Conservation (phyloP, 306 rosid genomes). For the Aeschynomene evenia region DNA sequence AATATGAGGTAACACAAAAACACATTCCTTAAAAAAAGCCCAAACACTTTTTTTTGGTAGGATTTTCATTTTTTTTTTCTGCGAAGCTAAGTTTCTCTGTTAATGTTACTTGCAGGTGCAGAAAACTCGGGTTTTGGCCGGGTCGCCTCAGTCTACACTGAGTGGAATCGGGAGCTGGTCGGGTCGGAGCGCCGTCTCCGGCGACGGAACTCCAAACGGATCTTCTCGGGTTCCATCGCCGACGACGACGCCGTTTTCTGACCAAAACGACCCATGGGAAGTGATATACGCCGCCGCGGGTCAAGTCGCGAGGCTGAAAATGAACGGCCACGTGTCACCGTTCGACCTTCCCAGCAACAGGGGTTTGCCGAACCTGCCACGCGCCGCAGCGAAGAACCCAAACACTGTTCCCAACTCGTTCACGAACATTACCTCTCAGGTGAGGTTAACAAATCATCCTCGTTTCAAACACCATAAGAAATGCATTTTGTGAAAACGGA, state of each 20-base stretch:
- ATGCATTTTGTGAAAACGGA: neutral
- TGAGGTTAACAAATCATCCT: neutral
- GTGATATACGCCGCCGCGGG: slow-evolving; percentile 71
- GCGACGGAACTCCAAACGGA: slow-evolving; percentile 69
- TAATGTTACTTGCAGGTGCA: neutral
- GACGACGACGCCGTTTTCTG: slow-evolving; percentile 54
- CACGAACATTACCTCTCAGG: slow-evolving; percentile 40
- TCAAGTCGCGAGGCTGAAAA: slow-evolving; percentile 72
- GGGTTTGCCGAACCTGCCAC: slow-evolving; percentile 25
- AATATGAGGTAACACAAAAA: slow-evolving; percentile 39
- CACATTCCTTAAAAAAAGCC: neutral
- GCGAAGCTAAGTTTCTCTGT: neutral
- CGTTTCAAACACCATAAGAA: no score
- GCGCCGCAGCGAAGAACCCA: neutral
- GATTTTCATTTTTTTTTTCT: no score
- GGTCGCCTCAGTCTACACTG: slow-evolving; percentile 79
- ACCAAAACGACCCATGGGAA: slow-evolving; percentile 58
- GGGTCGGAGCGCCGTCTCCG: slow-evolving; percentile 37
- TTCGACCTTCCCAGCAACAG: slow-evolving; percentile 24
- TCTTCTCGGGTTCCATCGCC: slow-evolving; percentile 72
- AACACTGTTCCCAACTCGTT: slow-evolving; percentile 3
- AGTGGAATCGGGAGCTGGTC: slow-evolving; percentile 76
- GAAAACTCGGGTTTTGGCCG: slow-evolving; percentile 37
- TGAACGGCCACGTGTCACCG: slow-evolving; percentile 20
- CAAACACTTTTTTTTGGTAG: neutral